Evolutionary conservation across 345 rosid genomes (phyloP).

Genomic region (Pistacia atlantica): DNA sequence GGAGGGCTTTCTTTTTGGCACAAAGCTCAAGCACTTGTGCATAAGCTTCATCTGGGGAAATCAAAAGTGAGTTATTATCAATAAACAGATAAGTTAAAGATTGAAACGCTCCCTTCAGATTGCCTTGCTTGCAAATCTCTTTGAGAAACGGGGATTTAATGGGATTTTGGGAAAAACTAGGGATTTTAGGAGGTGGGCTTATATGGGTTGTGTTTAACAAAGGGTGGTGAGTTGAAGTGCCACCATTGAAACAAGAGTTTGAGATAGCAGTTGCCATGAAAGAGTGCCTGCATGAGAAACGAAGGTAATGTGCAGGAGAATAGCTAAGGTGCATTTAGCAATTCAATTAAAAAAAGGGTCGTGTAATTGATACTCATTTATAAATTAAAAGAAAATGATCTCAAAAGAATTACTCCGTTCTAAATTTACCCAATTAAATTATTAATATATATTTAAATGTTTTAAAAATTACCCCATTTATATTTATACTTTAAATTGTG

Average conservation of each 20-base stretch:
- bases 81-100: slow-evolving; percentile 23
- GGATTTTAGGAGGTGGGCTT: slow-evolving; percentile 23
- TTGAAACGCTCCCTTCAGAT: slow-evolving; percentile 44
- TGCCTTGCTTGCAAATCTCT: slow-evolving; percentile 32
- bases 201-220: slow-evolving; percentile 22
- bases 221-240: slow-evolving; percentile 17
- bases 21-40: slow-evolving; percentile 57
- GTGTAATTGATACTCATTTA: background rate
- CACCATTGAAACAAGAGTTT: slow-evolving; percentile 1
- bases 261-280: slow-evolving; percentile 25
- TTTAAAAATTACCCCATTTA: no score
- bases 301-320: slow-evolving; percentile 4
- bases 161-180: slow-evolving; percentile 13
- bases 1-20: slow-evolving; percentile 38
- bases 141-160: slow-evolving; percentile 26
- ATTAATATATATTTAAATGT: no score
- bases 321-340: background rate
- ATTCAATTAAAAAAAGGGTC: background rate
- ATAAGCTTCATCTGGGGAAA: slow-evolving; percentile 35
- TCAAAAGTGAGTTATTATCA: background rate
- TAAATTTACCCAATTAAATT: no score
- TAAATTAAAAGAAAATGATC: no score
- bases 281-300: slow-evolving; percentile 20
- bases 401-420: no score
- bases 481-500: no score